These are phyloP conservation scores for Huntiella abstrusa DNA, from an alignment of 2,329 filamentous ascomycete species.

Conservation along the genomic window DNA sequence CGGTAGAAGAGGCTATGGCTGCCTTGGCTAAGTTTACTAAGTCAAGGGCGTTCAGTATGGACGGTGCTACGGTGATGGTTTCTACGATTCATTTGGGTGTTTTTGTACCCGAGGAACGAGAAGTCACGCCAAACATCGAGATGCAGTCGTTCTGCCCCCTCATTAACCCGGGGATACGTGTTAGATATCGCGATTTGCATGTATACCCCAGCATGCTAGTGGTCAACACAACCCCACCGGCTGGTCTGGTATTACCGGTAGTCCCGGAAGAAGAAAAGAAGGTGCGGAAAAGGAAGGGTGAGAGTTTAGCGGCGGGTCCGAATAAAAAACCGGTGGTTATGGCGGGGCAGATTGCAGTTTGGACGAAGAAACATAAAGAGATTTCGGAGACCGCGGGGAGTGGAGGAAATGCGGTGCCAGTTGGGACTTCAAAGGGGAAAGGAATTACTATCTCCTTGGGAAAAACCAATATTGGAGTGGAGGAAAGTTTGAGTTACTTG, in stretches of 20 bases:
- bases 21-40: constrained; percentile 55
- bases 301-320: constrained; percentile 17
- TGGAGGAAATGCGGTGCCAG: too few relatives aligned
- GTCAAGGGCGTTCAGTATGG: constrained; percentile 59
- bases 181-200: constrained; percentile 60
- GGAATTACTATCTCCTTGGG: too few relatives aligned
- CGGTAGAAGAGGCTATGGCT: constrained; percentile 54
- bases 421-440: not conserved
- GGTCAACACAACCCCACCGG: constrained; percentile 28
- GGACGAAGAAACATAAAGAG: constrained; percentile 26
- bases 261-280: constrained; percentile 19
- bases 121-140: constrained; percentile 33
- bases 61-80: constrained; percentile 49
- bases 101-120: constrained; percentile 54
- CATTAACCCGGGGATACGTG: constrained; percentile 45
- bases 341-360: constrained; percentile 26
- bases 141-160: constrained; percentile 51
- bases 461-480: too few relatives aligned
- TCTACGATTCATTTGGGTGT: constrained; percentile 71
- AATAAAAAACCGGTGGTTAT: constrained; percentile 23
- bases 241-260: constrained; percentile 14
- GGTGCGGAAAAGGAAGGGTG: constrained; percentile 35
- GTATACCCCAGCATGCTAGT: constrained; percentile 50
- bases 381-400: constrained; percentile 14
- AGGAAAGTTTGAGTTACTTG: not conserved